Conservation (phyloP, 1,284 basidiomycete genomes). For the Boletus smithii region DNA sequence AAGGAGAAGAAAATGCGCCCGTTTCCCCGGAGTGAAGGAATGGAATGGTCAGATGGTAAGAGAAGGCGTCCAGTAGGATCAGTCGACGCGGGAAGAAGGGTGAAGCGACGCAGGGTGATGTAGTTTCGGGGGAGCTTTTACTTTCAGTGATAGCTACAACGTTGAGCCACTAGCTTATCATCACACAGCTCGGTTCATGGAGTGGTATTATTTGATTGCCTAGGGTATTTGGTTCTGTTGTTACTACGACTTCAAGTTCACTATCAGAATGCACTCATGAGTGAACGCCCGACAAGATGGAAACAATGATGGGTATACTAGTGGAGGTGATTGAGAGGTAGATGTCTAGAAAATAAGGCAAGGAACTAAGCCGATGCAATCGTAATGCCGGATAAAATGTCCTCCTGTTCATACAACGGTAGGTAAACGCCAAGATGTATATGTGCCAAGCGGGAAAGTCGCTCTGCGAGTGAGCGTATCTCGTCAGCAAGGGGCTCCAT, state of each 20-base stretch:
- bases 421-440: conserved; percentile 75
- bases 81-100: conserved; percentile 6
- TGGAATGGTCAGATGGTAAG: conserved; percentile 12
- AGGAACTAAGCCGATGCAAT: conserved; percentile 21
- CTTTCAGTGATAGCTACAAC: not conserved
- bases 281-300: conserved; percentile 29
- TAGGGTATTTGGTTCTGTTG: conserved; percentile 32
- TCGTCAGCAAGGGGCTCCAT: conserved; percentile 70
- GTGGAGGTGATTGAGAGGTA: conserved; percentile 13
- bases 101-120: conserved; percentile 25
- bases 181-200: conserved; percentile 3
- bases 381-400: conserved; percentile 41
- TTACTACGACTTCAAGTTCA: conserved; percentile 31
- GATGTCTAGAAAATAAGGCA: conserved; percentile 25
- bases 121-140: conserved; percentile 4
- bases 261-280: conserved; percentile 24
- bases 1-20: conserved; percentile 88
- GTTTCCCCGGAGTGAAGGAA: conserved; percentile 40
- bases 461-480: conserved; percentile 62
- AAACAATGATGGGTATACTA: conserved; percentile 33
- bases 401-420: conserved; percentile 66
- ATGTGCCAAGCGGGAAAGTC: conserved; percentile 63
- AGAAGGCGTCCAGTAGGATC: conserved; percentile 14
- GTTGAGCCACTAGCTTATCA: not conserved
- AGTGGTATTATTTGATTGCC: conserved; percentile 28